Conservation (phyloP, 148 eudicot species). For the Arbutus unedo region DNA sequence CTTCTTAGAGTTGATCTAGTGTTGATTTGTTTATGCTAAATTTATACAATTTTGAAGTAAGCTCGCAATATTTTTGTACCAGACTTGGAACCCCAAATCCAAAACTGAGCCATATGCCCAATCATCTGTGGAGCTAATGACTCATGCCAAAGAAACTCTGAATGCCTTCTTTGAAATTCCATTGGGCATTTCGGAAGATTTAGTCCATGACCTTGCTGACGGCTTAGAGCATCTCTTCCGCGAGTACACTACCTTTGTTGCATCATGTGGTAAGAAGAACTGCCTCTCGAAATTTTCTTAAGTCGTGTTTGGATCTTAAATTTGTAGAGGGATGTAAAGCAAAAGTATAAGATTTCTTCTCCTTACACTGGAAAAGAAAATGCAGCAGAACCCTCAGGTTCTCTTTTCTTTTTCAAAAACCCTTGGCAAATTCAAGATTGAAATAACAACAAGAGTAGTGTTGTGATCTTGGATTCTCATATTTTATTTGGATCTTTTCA, state of each 20-base stretch:
- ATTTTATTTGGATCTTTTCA: constrained; percentile 19
- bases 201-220: constrained; percentile 57
- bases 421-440: background rate
- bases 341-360: background rate
- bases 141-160: constrained; percentile 51
- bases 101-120: constrained; percentile 86
- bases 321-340: background rate
- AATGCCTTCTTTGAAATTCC: constrained; percentile 78
- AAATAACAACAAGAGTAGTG: background rate
- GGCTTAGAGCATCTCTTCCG: constrained; percentile 64
- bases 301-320: background rate
- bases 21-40: background rate
- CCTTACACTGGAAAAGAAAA: background rate
- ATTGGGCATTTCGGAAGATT: constrained; percentile 54
- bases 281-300: background rate
- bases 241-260: constrained; percentile 69
- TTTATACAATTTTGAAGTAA: background rate
- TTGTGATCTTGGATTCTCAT: background rate
- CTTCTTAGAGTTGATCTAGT: background rate
- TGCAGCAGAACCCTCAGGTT: too few relatives aligned
- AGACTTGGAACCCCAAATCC: constrained; percentile 98
- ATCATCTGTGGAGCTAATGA: constrained; percentile 67
- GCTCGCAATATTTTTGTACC: constrained; percentile 19
- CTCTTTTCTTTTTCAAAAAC: background rate
- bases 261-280: constrained; percentile 71